phyloP scores from a whole-genome alignment of 768 basidiomycete genomes.

The Macrolepiota dolichaula region DNA sequence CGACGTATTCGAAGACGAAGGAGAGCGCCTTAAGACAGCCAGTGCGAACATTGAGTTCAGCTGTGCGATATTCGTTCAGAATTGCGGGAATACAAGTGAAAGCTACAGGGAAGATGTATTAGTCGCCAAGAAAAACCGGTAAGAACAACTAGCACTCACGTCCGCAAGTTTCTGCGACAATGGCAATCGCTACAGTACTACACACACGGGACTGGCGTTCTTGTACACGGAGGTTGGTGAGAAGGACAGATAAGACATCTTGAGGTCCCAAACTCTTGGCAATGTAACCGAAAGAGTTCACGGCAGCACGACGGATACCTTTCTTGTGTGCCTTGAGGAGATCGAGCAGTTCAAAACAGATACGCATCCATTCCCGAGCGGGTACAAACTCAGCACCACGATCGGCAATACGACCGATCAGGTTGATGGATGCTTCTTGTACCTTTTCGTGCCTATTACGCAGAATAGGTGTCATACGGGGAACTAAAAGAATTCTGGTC shows the following conservation, averaged over 20 bases:
- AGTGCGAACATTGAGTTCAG: slow-evolving; percentile 97
- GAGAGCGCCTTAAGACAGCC: slow-evolving; percentile 98
- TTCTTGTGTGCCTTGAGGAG: slow-evolving; percentile 99
- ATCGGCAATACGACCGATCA: slow-evolving; percentile 99
- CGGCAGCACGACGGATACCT: slow-evolving; percentile 96
- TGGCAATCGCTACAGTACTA: slow-evolving; percentile 96
- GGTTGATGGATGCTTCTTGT: slow-evolving; percentile 98
- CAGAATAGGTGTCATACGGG: slow-evolving; percentile 99
- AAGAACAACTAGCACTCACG: slow-evolving; percentile 35
- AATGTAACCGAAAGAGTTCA: slow-evolving; percentile 99
- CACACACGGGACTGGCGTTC: slow-evolving; percentile 99
- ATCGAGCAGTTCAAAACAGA: slow-evolving; percentile 97
- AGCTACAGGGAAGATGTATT: slow-evolving; percentile 35
- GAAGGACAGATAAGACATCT: slow-evolving; percentile 91
- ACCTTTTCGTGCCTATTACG: slow-evolving; percentile 99
- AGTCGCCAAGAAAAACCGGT: slow-evolving; percentile 6
- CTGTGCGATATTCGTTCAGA: slow-evolving; percentile 96
- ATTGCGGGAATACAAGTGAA: slow-evolving; percentile 99
- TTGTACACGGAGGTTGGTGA: slow-evolving; percentile 96
- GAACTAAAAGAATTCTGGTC: slow-evolving; percentile 52
- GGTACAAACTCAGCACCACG: slow-evolving; percentile 99
- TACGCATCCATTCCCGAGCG: slow-evolving; percentile 99
- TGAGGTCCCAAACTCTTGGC: slow-evolving; percentile 99
- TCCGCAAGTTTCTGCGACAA: slow-evolving; percentile 92
- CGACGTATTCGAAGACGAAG: slow-evolving; percentile 99